These are phyloP conservation scores for Talaromyces sp. DNA, from an alignment of 2,329 filamentous ascomycete genomes.

Conservation along the genomic window DNA sequence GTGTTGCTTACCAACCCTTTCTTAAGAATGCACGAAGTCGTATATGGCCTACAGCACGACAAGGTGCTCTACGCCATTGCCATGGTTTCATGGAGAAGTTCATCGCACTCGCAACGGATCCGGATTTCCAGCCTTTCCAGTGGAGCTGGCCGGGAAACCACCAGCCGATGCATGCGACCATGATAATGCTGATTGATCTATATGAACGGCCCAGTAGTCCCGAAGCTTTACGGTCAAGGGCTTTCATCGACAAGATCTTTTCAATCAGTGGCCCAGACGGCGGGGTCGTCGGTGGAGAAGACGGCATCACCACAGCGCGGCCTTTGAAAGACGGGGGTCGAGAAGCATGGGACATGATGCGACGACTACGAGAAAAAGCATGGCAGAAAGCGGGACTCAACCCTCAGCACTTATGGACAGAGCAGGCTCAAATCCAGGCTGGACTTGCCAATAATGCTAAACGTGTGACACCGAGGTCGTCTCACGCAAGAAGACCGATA, in stretches of 20 bases:
- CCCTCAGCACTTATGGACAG: conserved; percentile 46
- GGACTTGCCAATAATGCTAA: conserved; percentile 29
- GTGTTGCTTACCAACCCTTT: conserved; percentile 48
- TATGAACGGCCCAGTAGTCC: conserved; percentile 46
- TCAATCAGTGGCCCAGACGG: conserved; percentile 44
- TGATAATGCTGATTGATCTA: conserved; percentile 49
- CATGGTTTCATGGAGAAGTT: conserved; percentile 50
- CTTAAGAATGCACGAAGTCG: conserved; percentile 48
- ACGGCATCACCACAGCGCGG: conserved; percentile 42
- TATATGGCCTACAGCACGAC: conserved; percentile 46
- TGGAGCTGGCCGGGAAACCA: conserved; percentile 49
- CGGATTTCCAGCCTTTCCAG: conserved; percentile 47
- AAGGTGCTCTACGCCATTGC: conserved; percentile 46
- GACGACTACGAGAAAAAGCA: conserved; percentile 44
- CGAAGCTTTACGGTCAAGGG: conserved; percentile 44
- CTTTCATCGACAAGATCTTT: conserved; percentile 47
- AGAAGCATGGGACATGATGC: conserved; percentile 49
- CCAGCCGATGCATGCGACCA: conserved; percentile 45
- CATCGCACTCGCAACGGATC: conserved; percentile 45
- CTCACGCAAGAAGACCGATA: background rate
- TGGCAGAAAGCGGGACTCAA: conserved; percentile 49
- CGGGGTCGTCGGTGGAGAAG: conserved; percentile 45
- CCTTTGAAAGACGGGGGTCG: conserved; percentile 47
- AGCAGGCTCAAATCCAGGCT: conserved; percentile 42
- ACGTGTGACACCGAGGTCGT: background rate